Base-by-base conservation (phyloP, 2,329 filamentous ascomycete genomes). In the Lojkania enalia region DNA sequence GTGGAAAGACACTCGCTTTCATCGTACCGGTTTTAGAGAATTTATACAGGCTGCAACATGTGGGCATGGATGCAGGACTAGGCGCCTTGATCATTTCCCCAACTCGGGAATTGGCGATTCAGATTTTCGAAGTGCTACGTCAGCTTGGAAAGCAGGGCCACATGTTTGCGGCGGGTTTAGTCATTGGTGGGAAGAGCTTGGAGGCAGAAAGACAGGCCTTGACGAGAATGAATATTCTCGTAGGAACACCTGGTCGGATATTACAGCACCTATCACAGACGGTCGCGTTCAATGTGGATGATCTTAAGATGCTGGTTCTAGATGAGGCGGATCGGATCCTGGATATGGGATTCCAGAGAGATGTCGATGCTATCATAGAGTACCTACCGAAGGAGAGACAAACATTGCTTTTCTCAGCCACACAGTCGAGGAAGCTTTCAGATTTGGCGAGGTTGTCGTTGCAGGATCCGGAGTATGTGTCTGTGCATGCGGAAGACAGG, bases 291-390 rank as follows among this genome's bases (percentile, higher is more conserved):
- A 90, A 92, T 54, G 87, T 92, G 52, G 87, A 94, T 66, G 94
- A 95, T 66, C 70, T 99, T 52, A 89, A 95, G 72, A 88, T 99
- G 67, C 75, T 99, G 39, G 91, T 99, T 0, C 77, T 99, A 44
- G 94, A 99, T 61, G 94, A 99, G 70, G 94, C 94, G 2, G 94
- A 99, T 69, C 83, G 94, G 29, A 96, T 96, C 63, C 84, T 99
- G 80, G 94, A 99, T 64, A 94, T 97, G 90, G 94, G 94, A 4
- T 99, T 99, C 68, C 86, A 95, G 70, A 77, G 79, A 4, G 89
- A 89, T 1, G 85, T 99, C 3, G 94, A 99, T 71, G 94, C 94
- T 0, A 87, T 99, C 39, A 74, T 99, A 20, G 90, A 95, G 50
- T 95, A 97, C 66, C 77, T 99, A 1, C 94, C 94, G 1, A 85